A percentile compares a stretch with the other conserved stretches of the same genome.
These are phyloP conservation scores for Clarkia xantiana DNA, from an alignment of 345 rosid genomes.

Conservation along the genomic window DNA sequence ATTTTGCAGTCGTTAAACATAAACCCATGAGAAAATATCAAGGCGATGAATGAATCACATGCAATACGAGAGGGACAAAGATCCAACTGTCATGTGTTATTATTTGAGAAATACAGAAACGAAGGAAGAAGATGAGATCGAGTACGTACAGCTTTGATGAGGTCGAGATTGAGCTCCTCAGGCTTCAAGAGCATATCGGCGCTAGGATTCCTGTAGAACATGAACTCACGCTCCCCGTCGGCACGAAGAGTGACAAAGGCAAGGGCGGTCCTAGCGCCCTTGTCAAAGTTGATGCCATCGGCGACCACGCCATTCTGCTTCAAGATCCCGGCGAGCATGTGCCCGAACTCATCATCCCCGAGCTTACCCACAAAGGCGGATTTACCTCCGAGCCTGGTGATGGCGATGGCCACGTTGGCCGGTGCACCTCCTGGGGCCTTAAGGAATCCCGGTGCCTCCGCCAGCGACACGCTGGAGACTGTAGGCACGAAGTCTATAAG, in stretches of 20 bases:
- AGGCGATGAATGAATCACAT: too few species aligned
- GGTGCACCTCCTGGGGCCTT: constrained; percentile 99
- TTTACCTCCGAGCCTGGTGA: constrained; percentile 62
- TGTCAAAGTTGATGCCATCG: constrained; percentile 77
- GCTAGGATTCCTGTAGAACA: constrained; percentile 92
- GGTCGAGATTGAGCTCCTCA: constrained; percentile 72
- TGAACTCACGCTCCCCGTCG: constrained; percentile 94
- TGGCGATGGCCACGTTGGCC: constrained; percentile 96
- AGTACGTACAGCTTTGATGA: constrained; percentile 72
- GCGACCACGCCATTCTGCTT: constrained; percentile 59
- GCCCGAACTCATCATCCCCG: constrained; percentile 93
- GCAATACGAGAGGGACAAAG: too few species aligned
- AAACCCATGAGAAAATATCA: too few species aligned
- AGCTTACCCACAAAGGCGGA: constrained; percentile 81
- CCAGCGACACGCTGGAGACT: constrained; percentile 81
- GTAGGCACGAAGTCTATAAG: constrained; percentile 94
- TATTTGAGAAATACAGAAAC: not conserved
- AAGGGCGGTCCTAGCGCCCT: constrained; percentile 88
- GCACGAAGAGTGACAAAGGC: constrained; percentile 92
- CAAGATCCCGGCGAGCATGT: constrained; percentile 93
- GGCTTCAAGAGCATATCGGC: constrained; percentile 90
- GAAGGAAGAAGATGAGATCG: not conserved
- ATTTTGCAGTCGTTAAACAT: too few species aligned
- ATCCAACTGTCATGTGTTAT: too few species aligned
- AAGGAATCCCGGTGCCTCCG: constrained; percentile 93